Base-by-base conservation (phyloP, 148 eudicot genomes). In the Camellia granthamiana region DNA sequence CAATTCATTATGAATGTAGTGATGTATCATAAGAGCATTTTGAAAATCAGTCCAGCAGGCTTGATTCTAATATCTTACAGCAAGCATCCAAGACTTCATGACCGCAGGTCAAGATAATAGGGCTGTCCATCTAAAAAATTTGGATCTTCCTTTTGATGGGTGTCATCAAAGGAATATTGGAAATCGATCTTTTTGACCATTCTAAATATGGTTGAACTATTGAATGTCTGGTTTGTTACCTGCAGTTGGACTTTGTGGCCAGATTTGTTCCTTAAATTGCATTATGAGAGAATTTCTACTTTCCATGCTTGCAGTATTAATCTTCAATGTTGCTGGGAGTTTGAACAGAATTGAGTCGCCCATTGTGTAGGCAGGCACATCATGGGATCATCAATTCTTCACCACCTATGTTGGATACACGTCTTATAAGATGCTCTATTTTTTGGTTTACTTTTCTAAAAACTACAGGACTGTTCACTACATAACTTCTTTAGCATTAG, bases 251-350 rank as follows among this genome's bases (percentile, higher is more conserved):
- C 60, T 49, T 41, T 21, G 60, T 58, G 71, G 42, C 1, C 12
- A 72, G 16, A 72, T 49, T 56, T 70, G 55, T 70, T 70, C 23
- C 59, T n/a, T 72, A 21, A 72, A 30, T 72, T 49, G 42, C 59
- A 59, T 11, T n/a, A 19, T 47, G 68, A 63, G 42, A 60, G 55
- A 18, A 47, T 47, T 7, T 76, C 30, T 49, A 44, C 78, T 54
- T 61, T 43, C 21, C 11, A 9, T 11, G 0, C 46, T 9, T 7
- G 7, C 11, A 10, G 38, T 2, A n/a, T 9, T 47, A 8, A 13
- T 70, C 21, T 46, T 13, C 56, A 15, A 11, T 61, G 47, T 8
- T 77, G n/a, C 5, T 13, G 13, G 59, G 58, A 47, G 19, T 77
- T 44, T 5, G 11, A 70, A 14, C 79, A 6, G n/a, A 44, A 76